Evolutionary conservation across 495 filamentous ascomycete species (phyloP), one percentile per base, ranked within the genome.

Genomic region (Elasticomyces elasticus): DNA sequence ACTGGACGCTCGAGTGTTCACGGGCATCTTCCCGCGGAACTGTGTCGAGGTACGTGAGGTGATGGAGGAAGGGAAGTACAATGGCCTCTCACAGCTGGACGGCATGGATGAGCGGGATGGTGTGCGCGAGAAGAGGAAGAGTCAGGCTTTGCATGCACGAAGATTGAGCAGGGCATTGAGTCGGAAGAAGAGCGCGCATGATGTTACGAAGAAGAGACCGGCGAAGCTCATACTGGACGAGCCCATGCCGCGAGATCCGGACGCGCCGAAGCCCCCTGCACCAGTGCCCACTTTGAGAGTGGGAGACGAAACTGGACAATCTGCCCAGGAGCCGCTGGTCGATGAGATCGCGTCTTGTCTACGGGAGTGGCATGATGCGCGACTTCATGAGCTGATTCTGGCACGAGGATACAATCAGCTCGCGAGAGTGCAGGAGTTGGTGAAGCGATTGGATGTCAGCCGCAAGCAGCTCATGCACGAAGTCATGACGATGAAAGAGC

Each of bases 241-340:
- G 47, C 53, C 53, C 24, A n/a, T 58, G 37, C 72, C 73, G 7
- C 72, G 78, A 40, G 77, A 83, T 54, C 78, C 75, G 1, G 76
- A 81, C 64, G 76, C 74, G 25, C 83, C 85, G 13, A 86, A 86
- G 62, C 94, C 89, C 24, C 78, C 87, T 1, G 94, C 94, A 9
- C 92, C 92, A 0, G 94, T 98, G 1, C 92, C 92, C 7, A 91
- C 95, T 86, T 76, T 98, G 33, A 95, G 95, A 66, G 87, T 97
- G 63, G 94, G 94, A 23, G 92, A 98, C 59, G 92, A 98, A 72
- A 94, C 89, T 0, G 84, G 89, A 2, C 91, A 86, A 1, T 95
- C 88, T 2, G 76, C 79, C 12, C 79, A 86, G 23, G 92, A 99
- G 66, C 92, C 92, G 2, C 72, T 99, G 52, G 89, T 99, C 11